Conservation (phyloP, 768 basidiomycete genomes). For the Rhodotorula sphaerocarpa region DNA sequence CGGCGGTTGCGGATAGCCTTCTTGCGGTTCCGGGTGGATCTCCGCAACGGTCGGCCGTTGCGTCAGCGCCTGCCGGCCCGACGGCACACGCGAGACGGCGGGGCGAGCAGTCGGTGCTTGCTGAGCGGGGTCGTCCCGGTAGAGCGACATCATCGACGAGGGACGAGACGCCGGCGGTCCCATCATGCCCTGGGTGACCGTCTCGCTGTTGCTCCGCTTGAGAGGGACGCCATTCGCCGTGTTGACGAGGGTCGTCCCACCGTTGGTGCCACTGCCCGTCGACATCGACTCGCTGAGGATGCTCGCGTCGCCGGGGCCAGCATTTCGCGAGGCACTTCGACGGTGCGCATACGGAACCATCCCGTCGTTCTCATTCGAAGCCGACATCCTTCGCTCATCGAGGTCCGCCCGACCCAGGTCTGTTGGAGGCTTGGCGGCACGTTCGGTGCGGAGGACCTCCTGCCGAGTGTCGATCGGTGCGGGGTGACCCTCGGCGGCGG, state of each 20-base stretch:
- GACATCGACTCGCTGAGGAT: not conserved
- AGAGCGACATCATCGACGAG: constrained; percentile 2
- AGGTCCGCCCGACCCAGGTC: not conserved
- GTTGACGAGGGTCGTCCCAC: constrained; percentile 20
- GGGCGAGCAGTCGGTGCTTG: not conserved
- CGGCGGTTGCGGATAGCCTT: not conserved
- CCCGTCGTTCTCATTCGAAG: constrained; percentile 8
- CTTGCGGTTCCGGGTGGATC: not conserved
- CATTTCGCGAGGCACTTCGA: not conserved
- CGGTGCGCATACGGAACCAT: constrained; percentile 11
- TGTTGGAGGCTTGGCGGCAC: not conserved
- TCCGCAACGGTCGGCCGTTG: not conserved
- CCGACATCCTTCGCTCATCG: not conserved
- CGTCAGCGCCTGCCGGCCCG: too few species aligned
- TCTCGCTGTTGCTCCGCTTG: constrained; percentile 25
- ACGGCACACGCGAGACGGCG: not conserved
- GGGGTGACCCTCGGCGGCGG: constrained; percentile 3
- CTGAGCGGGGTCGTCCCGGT: constrained; percentile 11
- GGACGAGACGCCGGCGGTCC: not conserved
- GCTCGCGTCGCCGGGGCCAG: not conserved
- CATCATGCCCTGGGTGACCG: constrained; percentile 9
- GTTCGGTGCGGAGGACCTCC: not conserved
- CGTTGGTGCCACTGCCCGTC: not conserved
- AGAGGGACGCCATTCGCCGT: not conserved
- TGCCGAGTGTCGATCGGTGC: not conserved